phyloP scores from a whole-genome alignment of 495 filamentous ascomycete genomes.

The Hypoxylon cercidicola region DNA sequence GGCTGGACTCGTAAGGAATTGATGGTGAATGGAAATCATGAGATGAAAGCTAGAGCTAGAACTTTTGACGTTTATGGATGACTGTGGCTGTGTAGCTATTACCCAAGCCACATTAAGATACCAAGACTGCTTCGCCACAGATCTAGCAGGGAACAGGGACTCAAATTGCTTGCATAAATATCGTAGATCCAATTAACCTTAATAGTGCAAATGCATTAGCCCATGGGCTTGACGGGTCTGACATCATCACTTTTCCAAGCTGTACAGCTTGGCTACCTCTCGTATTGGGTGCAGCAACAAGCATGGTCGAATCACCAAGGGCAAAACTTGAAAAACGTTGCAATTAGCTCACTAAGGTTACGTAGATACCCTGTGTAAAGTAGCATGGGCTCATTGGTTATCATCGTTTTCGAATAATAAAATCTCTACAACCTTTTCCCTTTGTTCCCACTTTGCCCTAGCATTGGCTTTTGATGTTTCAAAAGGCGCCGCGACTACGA shows the following conservation, averaged over 20 bases:
- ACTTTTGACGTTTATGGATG: not conserved
- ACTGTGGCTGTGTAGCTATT: not conserved
- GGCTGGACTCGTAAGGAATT: not conserved
- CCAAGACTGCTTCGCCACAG: not conserved
- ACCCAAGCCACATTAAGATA: not conserved
- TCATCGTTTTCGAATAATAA: conserved; percentile 16
- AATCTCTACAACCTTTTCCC: conserved; percentile 17
- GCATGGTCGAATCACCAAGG: conserved; percentile 18
- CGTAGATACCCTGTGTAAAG: conserved; percentile 24
- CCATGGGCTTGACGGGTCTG: too few relatives aligned
- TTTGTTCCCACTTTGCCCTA: conserved; percentile 16
- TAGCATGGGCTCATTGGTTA: conserved; percentile 17
- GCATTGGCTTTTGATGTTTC: conserved; percentile 24
- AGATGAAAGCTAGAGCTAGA: too few relatives aligned
- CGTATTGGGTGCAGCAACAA: conserved; percentile 6
- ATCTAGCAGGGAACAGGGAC: conserved; percentile 2
- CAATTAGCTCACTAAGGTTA: conserved; percentile 12
- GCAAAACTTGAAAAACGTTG: conserved; percentile 39
- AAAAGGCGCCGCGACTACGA: conserved; percentile 13
- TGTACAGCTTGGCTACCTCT: conserved; percentile 26
- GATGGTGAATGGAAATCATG: not conserved
- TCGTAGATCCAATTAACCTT: conserved; percentile 28
- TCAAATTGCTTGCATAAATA: conserved; percentile 5
- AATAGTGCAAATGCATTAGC: conserved; percentile 3
- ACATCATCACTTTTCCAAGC: conserved; percentile 36